A percentile compares a stretch with the other conserved stretches of the same genome.
Evolutionary conservation across 352 stramenopile genomes (phyloP).

Genomic region (Globisporangium uncinulatum): DNA sequence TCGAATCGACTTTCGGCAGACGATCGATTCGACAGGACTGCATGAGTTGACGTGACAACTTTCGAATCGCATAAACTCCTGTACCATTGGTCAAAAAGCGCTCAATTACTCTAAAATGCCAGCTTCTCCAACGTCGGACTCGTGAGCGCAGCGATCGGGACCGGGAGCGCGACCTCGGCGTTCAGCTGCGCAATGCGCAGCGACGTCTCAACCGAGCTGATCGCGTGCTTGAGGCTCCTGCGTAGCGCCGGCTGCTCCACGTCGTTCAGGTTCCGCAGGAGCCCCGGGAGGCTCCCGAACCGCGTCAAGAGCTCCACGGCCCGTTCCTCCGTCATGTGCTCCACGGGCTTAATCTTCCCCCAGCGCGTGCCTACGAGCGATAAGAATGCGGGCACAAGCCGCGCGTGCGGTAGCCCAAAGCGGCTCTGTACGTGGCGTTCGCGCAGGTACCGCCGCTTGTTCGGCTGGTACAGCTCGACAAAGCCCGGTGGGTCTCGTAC

Average conservation of each 20-base stretch:
- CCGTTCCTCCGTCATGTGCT: slow-evolving; percentile 43
- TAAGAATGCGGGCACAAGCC: slow-evolving; percentile 55
- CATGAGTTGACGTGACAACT: no score
- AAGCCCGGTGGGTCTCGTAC: neutral
- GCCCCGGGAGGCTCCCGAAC: slow-evolving; percentile 43
- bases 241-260: slow-evolving; percentile 40
- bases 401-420: slow-evolving; percentile 38
- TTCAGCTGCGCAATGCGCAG: slow-evolving; percentile 72
- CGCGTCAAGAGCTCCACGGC: slow-evolving; percentile 61
- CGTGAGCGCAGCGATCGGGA: slow-evolving; percentile 40
- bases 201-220: slow-evolving; percentile 74
- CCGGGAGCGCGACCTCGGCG: slow-evolving; percentile 37
- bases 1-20: no score
- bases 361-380: slow-evolving; percentile 60
- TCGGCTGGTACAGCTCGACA: slow-evolving; percentile 75
- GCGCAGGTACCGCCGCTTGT: slow-evolving; percentile 57
- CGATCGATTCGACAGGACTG: no score
- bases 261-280: slow-evolving; percentile 63
- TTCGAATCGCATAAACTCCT: no score
- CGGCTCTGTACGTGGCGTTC: slow-evolving; percentile 56
- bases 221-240: slow-evolving; percentile 64
- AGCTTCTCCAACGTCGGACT: slow-evolving; percentile 25
- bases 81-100: neutral
- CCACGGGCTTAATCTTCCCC: slow-evolving; percentile 59
- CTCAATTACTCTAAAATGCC: neutral